Base-by-base conservation (phyloP, 2,329 filamentous ascomycete species). In the Curvularia verruculosa region DNA sequence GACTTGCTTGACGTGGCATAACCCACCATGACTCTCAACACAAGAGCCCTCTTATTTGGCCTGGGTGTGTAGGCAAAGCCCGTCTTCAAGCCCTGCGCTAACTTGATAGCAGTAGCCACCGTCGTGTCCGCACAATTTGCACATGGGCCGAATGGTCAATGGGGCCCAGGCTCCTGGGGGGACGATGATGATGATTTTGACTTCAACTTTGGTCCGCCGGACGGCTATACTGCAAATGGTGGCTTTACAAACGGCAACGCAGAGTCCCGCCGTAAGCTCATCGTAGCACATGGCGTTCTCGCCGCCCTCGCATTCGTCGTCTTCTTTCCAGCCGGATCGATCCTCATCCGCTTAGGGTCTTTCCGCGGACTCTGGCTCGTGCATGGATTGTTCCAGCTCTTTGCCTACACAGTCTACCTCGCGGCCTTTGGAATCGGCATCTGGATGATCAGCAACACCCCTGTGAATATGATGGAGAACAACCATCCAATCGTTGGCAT, bases 401-500 rank as follows among this genome's bases (percentile, higher is more conserved):
- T 84, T 52, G 78, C 79, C 9, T 78, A 84, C 49, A 59, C 78
- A 9, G 55, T 84, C 24, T 80, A 77, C 54, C 78, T 82, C 48
- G 79, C 76, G 1, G 84, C 82, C 0, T 77, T 83, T 28, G 82
- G 79, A 1, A 61, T 85, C 1, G 84, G 84, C 1, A 70, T 86
- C 49, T 80, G 78, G 46, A 70, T 86, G 29, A 81, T 80, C 6
- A 74, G 70, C n/a, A 66, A 65, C 24, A 60, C 69, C 1, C 70
- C 66, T 7, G 51, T 65, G 19, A 64, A 60, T 26, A 49, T 74
- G 9, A 52, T 70, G 7, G 47, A 62, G 78, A 40, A 73, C 49
- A 79, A 81, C 47, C 84, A 86, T 59, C 76, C 81, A 0, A 78
- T 84, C 59, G 83, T 86, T 49, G 84, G 84, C 19, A 78, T 83